Base-by-base conservation (phyloP, 1,284 basidiomycete genomes). In the Fomitiporia mediterranea region DNA sequence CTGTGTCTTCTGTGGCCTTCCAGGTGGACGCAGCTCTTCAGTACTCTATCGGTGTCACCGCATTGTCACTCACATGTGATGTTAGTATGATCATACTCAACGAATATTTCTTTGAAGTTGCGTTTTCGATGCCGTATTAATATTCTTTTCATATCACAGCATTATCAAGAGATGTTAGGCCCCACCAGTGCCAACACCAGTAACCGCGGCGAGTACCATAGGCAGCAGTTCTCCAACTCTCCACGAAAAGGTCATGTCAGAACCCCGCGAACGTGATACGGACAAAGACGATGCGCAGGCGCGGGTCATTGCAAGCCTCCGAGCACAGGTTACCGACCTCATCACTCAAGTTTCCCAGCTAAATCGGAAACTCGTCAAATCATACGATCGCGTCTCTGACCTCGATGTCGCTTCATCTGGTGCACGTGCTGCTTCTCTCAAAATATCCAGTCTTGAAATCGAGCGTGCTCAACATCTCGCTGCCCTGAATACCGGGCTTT, bases 341-440 rank as follows among this genome's bases (percentile, higher is more conserved):
- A 86, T 89, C 65, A 85, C 89, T 25, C 95, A 98, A 70, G 91
- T 97, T 42, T 85, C 86, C 23, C 84, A 90, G 66, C 86, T 98
- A 61, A 98, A 98, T 70, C 75, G 78, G 67, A 98, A 99, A 70
- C 88, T 99, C 47, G 92, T 99, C 59, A 78, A 82, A 55, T 93
- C 91, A 2, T 97, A 98, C 71, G 91, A 95, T 67, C 83, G 91
- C 47, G 85, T 96, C 40, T 94, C 94, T 9, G 88, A 94, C 74
- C 80, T 99, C 56, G 96, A 99, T 70, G 77, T 87, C 39, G 67
- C 83, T 11, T 81, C 81, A 9, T 72, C 77, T 13, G 78, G 79
- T 35, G 66, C 82, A 43, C 85, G 85, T 8, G 65, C 75, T 13
- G 76, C 83, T 2, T 78, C 82, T 6, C 69, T 84, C 64, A 81